Evolutionary conservation across 768 basidiomycete species (phyloP), one percentile per base, ranked within the genome.

Genomic region (Trametes cinnabarina): DNA sequence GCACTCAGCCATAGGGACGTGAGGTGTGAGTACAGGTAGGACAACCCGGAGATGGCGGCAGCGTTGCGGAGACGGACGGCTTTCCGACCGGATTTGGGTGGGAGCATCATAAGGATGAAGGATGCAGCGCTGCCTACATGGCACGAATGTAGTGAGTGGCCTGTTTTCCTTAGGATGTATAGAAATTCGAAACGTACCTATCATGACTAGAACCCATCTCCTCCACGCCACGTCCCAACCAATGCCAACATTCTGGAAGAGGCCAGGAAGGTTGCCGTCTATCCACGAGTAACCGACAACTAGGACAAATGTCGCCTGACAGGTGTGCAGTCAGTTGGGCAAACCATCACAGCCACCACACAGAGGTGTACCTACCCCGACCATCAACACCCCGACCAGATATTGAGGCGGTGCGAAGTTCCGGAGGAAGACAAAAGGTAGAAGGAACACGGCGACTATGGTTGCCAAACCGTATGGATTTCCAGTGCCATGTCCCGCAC

Each of bases 201-300:
- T 79, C 40, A 79, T 67, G 37, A 84, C 81, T 2, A 82, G 70
- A 0, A 79, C 68, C 57, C 77, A 82, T 43, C 84, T 72, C 58
- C 72, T 72, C 78, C 84, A 84, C 0, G 82, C 79, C 32, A 84
- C 69, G 2, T 66, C 65, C 69, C 80, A 82, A 1, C 84, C 85
- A 5, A 78, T 71, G 2, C 85, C 85, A 2, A 79, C 74, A 52
- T 79, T 79, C 15, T 73, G 77, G 22, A 77, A 67, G 25, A 79
- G 20, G 3, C 48, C 69, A 2, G 66, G 63, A 2, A 79, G 61
- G 63, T 85, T 79, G 3, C 75, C 77, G 58, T 85, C 83, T 39
- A 84, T 73, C 81, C 81, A 85, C 0, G 79, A 78, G 64, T 84
- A 85, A 0, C 83, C 83, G 2, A 82, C 68, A 15, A 81, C 71